Evolutionary conservation across 352 stramenopile genomes (phyloP).

Genomic region (Phytophthora hibernalis): DNA sequence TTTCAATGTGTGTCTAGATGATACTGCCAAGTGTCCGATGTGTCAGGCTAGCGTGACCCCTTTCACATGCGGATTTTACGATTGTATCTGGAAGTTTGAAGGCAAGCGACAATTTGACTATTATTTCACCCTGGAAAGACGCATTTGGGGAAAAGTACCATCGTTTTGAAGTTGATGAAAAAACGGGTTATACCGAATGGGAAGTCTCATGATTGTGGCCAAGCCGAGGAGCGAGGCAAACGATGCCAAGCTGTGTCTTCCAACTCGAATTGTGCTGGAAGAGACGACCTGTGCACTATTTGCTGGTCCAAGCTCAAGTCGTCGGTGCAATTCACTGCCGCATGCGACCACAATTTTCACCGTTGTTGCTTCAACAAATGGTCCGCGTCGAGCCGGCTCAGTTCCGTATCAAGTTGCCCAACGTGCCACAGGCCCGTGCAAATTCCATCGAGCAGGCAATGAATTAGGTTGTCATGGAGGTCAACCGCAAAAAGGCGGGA

Average conservation of each 20-base stretch:
- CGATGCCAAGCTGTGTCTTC: neutral
- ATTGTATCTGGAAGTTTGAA: constrained; percentile 42
- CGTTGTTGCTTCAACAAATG: neutral
- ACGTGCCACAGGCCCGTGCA: neutral
- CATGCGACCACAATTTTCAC: constrained; percentile 17
- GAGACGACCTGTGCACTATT: constrained; percentile 7
- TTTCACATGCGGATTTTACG: constrained; percentile 42
- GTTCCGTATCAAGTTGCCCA: neutral
- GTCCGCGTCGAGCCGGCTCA: neutral
- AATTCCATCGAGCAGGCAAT: neutral
- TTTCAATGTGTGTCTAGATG: constrained; percentile 36
- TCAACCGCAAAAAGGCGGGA: too few relatives aligned
- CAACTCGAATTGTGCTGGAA: neutral
- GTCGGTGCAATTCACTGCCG: neutral
- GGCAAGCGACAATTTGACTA: neutral
- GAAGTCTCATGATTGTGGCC: constrained; percentile 20
- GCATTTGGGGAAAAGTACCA: constrained; percentile 27
- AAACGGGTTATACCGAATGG: constrained; percentile 10
- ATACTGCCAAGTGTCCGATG: constrained; percentile 16
- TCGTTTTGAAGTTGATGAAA: constrained; percentile 20
- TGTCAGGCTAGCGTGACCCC: constrained; percentile 25
- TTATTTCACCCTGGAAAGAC: constrained; percentile 36
- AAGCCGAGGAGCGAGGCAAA: constrained; percentile 1
- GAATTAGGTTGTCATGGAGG: too few relatives aligned
- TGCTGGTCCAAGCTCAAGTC: constrained; percentile 8